These are phyloP conservation scores for Penicillium crustosum DNA, from an alignment of 2,329 filamentous ascomycete genomes.

Conservation along the genomic window DNA sequence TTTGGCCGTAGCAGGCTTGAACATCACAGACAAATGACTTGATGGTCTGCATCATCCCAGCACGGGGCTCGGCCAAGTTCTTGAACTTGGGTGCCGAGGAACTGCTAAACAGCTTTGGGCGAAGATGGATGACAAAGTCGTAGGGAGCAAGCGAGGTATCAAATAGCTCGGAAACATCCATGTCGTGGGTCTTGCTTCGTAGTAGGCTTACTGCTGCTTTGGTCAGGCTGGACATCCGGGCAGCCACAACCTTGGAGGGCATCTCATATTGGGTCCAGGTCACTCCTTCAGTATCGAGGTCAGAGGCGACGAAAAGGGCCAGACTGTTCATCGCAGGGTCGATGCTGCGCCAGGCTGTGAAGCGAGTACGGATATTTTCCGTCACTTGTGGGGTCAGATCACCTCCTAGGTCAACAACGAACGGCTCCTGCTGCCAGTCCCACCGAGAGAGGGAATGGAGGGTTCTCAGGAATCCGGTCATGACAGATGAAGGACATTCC, in stretches of 20 bases:
- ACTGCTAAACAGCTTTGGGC: conserved; percentile 50
- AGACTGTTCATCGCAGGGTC: conserved; percentile 86
- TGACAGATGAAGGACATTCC: conserved; percentile 70
- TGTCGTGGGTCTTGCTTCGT: conserved; percentile 51
- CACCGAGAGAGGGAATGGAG: conserved; percentile 78
- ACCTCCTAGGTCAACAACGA: conserved; percentile 72
- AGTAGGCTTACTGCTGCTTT: conserved; percentile 69
- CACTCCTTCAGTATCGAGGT: conserved; percentile 72
- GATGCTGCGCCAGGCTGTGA: conserved; percentile 81
- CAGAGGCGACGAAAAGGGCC: conserved; percentile 77
- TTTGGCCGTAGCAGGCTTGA: conserved; percentile 63
- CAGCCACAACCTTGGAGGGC: conserved; percentile 79
- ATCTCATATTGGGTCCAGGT: conserved; percentile 71
- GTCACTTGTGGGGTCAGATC: conserved; percentile 63
- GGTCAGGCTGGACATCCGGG: conserved; percentile 78
- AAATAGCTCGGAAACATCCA: conserved; percentile 67
- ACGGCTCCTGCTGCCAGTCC: conserved; percentile 85
- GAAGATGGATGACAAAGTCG: conserved; percentile 78
- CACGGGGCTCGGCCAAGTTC: conserved; percentile 64
- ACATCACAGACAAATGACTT: conserved; percentile 67
- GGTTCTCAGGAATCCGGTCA: conserved; percentile 78
- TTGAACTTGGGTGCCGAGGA: conserved; percentile 61
- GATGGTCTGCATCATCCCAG: conserved; percentile 61
- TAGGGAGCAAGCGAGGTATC: conserved; percentile 72
- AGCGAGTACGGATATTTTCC: conserved; percentile 64